Percentiles rank a stretch among this genome's conserved stretches.
phyloP scores from a whole-genome alignment of 2,329 filamentous ascomycete genomes.

The Decorospora gaudefroyi region DNA sequence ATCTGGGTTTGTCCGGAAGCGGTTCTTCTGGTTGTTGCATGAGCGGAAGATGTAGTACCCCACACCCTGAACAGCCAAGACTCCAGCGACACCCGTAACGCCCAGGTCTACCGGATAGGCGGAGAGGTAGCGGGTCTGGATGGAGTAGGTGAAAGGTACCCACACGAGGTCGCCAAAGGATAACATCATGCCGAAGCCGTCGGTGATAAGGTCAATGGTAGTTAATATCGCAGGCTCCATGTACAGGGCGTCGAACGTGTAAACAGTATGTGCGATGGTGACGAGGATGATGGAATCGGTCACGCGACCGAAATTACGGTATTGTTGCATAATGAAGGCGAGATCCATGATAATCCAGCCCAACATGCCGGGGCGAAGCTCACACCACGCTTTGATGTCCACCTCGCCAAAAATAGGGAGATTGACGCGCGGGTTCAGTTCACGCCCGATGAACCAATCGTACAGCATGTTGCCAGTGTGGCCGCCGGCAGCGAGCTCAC shows the following conservation, averaged over 20 bases:
- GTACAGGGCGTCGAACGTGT: constrained; percentile 81
- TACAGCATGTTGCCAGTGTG: constrained; percentile 84
- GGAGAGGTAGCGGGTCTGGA: constrained; percentile 83
- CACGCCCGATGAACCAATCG: constrained; percentile 95
- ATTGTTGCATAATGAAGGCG: constrained; percentile 84
- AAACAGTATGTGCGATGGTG: constrained; percentile 75
- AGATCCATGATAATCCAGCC: constrained; percentile 87
- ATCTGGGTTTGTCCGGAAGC: constrained; percentile 83
- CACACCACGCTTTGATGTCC: constrained; percentile 88
- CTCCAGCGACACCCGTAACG: constrained; percentile 63
- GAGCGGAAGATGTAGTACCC: constrained; percentile 93
- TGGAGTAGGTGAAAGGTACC: constrained; percentile 87
- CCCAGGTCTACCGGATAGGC: constrained; percentile 82
- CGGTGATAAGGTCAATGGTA: constrained; percentile 90
- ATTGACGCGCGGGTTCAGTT: constrained; percentile 84
- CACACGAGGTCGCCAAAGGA: constrained; percentile 90
- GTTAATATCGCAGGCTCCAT: constrained; percentile 89
- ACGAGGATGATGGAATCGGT: constrained; percentile 86
- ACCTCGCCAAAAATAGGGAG: constrained; percentile 81
- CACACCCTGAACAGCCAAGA: constrained; percentile 67
- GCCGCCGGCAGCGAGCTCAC: constrained; percentile 81
- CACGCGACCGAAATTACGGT: constrained; percentile 78
- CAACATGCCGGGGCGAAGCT: constrained; percentile 88
- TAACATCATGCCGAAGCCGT: constrained; percentile 95
- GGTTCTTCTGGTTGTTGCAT: constrained; percentile 94